Evolutionary conservation across 306 rosid species (phyloP), one percentile per base, ranked within the genome.

Genomic region (Vigna angularis): DNA sequence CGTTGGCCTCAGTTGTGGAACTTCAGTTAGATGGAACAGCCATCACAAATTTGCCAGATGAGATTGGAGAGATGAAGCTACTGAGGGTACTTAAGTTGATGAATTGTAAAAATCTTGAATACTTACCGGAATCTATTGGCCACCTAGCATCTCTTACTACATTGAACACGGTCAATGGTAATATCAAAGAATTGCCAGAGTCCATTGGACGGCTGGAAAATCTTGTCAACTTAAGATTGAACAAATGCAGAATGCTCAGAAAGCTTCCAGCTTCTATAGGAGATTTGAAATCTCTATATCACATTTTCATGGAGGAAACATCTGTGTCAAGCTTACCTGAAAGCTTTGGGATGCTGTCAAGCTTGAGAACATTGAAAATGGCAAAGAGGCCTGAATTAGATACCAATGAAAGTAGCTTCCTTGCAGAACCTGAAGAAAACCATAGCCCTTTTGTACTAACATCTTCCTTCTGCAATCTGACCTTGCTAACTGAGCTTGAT

Each of bases 181-280:
- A 72, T 48, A 72, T 91, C 14, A 81, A 36, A 30, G 92, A 81
- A 72, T 58, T 91, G 82, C 97, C 92, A 13, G 87, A 57, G n/a
- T 84, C 89, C 16, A 32, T 75, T 49, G 85, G 89, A 32, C 66
- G 20, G 76, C 70, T 91, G 13, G 93, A 86, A 49, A 83, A 91
- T 73, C 93, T 91, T 66, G 83, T 64, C 7, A 11, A 22, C 47
- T 75, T 91, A 24, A 71, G 5, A 62, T 70, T 91, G 85, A 76
- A 73, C 76, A 16, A 28, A 15, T 91, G 92, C 48, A 77, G 22
- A 63, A 57, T 50, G 83, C 87, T 91, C 6, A 38, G 52, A 20
- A 72, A 44, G 75, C 97, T 91, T 85, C 97, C 97, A 15, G 70
- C 40, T 45, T 87, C 90, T 74, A 83, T 86, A 12, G 97, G 93